Conservation (phyloP, 2,329 filamentous ascomycete genomes). For the Hypoxylon rubiginosum region DNA sequence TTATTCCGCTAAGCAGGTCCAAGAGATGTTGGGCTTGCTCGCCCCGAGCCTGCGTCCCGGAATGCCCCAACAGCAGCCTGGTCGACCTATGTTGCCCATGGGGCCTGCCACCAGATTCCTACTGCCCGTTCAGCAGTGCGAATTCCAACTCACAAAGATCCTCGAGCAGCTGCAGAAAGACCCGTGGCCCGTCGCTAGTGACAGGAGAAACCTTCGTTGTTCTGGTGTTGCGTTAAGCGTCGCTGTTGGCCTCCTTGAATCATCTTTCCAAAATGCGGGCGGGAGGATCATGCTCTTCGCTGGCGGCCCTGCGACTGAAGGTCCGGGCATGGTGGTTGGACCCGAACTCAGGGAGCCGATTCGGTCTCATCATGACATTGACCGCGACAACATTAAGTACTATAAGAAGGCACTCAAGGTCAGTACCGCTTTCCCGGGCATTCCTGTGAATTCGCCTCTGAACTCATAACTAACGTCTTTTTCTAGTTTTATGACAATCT, state of each 20-base stretch:
- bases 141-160: slow-evolving; percentile 96
- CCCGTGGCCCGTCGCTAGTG: slow-evolving; percentile 96
- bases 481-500: slow-evolving; percentile 90
- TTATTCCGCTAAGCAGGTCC: slow-evolving; percentile 98
- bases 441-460: background rate
- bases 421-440: slow-evolving; percentile 43
- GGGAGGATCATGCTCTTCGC: slow-evolving; percentile 98
- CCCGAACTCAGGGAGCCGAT: slow-evolving; percentile 97
- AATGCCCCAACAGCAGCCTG: slow-evolving; percentile 79
- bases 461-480: slow-evolving; percentile 46
- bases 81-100: slow-evolving; percentile 79
- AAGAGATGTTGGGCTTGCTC: slow-evolving; percentile 94
- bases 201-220: slow-evolving; percentile 90
- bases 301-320: slow-evolving; percentile 94
- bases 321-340: slow-evolving; percentile 95
- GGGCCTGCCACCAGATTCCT: slow-evolving; percentile 91
- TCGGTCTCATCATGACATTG: slow-evolving; percentile 97
- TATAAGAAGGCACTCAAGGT: slow-evolving; percentile 99
- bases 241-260: slow-evolving; percentile 91
- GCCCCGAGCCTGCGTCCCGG: slow-evolving; percentile 80
- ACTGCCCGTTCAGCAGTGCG: slow-evolving; percentile 92
- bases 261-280: slow-evolving; percentile 94
- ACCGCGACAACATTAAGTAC: slow-evolving; percentile 98
- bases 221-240: slow-evolving; percentile 97
- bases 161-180: slow-evolving; percentile 96